Conservation (phyloP, 805 yeast species). For the Lachancea lanzarotensis region DNA sequence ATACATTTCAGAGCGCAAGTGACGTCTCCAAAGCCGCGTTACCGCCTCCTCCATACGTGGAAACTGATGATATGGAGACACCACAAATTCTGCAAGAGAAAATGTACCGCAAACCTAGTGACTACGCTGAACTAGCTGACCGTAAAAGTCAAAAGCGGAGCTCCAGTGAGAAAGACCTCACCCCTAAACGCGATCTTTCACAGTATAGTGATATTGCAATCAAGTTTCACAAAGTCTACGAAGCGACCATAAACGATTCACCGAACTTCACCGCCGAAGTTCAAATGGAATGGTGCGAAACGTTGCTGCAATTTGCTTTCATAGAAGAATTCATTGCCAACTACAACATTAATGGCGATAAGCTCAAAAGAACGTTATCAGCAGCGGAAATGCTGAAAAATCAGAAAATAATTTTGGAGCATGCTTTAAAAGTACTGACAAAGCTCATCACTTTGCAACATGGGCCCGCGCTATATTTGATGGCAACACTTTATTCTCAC, state of each 20-base stretch:
- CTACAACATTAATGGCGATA: constrained; percentile 44
- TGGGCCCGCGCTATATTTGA: constrained; percentile 48
- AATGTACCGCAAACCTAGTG: constrained; percentile 11
- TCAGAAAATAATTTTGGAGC: constrained; percentile 47
- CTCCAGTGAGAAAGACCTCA: background rate
- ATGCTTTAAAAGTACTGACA: constrained; percentile 54
- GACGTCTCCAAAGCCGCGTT: background rate
- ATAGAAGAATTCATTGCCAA: constrained; percentile 37
- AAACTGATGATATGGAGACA: constrained; percentile 8
- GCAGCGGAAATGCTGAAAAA: constrained; percentile 44
- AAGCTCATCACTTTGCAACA: constrained; percentile 45
- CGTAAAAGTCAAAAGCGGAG: background rate
- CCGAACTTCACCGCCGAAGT: constrained; percentile 39
- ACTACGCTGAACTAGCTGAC: background rate
- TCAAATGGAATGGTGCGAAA: constrained; percentile 62
- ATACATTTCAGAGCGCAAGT: constrained; percentile 7
- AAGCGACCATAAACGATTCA: constrained; percentile 23
- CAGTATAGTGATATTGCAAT: constrained; percentile 17
- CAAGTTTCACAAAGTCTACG: constrained; percentile 22
- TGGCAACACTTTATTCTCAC: constrained; percentile 58
- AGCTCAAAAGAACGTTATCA: constrained; percentile 34
- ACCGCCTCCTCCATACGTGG: constrained; percentile 21
- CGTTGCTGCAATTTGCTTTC: constrained; percentile 43
- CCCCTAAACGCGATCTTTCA: constrained; percentile 12
- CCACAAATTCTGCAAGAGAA: constrained; percentile 14